Evolutionary conservation across 2,329 filamentous ascomycete species (phyloP).

Genomic region (Fusarium zealandicum): DNA sequence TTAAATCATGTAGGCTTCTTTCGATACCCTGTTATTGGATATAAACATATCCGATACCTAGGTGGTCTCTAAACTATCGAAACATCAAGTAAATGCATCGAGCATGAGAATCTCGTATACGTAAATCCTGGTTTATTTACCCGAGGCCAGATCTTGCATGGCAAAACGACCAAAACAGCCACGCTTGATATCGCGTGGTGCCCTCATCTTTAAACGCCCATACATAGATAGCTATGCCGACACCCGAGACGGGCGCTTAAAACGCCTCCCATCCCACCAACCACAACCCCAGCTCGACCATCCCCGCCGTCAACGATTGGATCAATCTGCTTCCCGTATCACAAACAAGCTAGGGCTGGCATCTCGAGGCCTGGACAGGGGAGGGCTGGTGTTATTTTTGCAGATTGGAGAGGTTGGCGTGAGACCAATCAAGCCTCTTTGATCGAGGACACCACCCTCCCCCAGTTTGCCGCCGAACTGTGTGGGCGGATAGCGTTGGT

Average conservation of each 20-base stretch:
- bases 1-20: no score
- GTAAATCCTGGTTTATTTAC: background rate
- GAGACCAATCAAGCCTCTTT: conserved; percentile 2
- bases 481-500: conserved; percentile 28
- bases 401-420: conserved; percentile 5
- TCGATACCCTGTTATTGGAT: no score
- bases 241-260: conserved; percentile 35
- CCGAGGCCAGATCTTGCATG: conserved; percentile 15
- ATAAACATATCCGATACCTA: no score
- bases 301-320: conserved; percentile 24
- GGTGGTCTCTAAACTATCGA: no score
- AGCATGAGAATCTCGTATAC: no score
- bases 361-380: conserved; percentile 10
- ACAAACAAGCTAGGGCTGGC: conserved; percentile 20
- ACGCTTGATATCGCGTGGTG: conserved; percentile 1
- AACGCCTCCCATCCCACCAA: conserved; percentile 17
- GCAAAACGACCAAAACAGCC: conserved; percentile 15
- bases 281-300: conserved; percentile 12
- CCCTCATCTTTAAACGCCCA: conserved; percentile 25
- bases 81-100: background rate
- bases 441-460: background rate
- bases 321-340: conserved; percentile 24
- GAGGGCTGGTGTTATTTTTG: conserved; percentile 30
- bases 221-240: conserved; percentile 26
- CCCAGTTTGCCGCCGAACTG: conserved; percentile 23